These are phyloP conservation scores for Fusarium ambrosium DNA, from an alignment of 2,329 filamentous ascomycete species.

Conservation along the genomic window DNA sequence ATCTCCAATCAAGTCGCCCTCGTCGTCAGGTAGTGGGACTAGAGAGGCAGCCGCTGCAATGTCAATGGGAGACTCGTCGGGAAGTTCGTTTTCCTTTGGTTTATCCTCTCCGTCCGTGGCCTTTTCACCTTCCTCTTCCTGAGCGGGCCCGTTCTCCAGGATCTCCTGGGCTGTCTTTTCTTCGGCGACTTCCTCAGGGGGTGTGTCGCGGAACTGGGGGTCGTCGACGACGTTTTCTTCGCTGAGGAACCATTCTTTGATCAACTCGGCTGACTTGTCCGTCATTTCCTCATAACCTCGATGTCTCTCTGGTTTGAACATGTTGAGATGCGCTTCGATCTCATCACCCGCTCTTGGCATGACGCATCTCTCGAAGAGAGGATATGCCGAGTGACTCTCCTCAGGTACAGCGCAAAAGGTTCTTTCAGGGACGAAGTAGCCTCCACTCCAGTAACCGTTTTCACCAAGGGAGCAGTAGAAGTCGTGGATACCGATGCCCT, in stretches of 20 bases:
- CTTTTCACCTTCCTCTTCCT: constrained; percentile 27
- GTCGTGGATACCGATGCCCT: constrained; percentile 78
- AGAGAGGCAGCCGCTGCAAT: constrained; percentile 66
- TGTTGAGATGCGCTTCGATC: constrained; percentile 76
- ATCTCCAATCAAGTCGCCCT: constrained; percentile 50
- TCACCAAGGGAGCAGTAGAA: constrained; percentile 83
- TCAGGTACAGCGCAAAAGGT: constrained; percentile 84
- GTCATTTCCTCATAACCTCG: constrained; percentile 74
- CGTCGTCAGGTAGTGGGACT: constrained; percentile 61
- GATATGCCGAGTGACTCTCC: constrained; percentile 57
- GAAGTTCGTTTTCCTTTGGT: constrained; percentile 41
- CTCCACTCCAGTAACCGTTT: constrained; percentile 73
- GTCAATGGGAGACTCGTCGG: constrained; percentile 60
- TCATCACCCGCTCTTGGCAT: constrained; percentile 79
- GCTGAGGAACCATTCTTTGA: constrained; percentile 69
- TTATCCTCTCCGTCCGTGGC: constrained; percentile 11
- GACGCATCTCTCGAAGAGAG: constrained; percentile 65
- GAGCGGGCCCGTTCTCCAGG: constrained; percentile 36
- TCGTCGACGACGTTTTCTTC: constrained; percentile 62
- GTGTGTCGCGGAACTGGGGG: constrained; percentile 57
- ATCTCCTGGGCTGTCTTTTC: constrained; percentile 46
- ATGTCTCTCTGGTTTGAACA: constrained; percentile 75
- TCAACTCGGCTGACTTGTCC: constrained; percentile 68
- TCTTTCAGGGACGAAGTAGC: constrained; percentile 73
- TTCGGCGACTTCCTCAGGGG: constrained; percentile 53